Percentiles rank a stretch among this genome's conserved stretches.
phyloP scores from a whole-genome alignment of 371 early-diverging fungal genomes.

The Mucor plumbeus region DNA sequence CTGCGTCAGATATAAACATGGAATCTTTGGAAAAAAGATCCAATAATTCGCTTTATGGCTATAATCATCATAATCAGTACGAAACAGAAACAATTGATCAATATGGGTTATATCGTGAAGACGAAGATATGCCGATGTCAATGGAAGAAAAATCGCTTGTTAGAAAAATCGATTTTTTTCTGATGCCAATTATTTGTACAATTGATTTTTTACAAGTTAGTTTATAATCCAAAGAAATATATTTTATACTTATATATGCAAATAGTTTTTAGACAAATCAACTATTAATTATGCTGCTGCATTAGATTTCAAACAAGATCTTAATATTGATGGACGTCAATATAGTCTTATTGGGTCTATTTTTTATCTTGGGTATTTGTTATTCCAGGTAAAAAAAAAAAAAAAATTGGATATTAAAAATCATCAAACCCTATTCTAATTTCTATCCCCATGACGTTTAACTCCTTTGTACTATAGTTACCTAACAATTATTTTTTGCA shows the following conservation, averaged over 20 bases:
- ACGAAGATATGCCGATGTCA: slow-evolving; percentile 24
- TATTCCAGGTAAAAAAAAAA: slow-evolving; percentile 50
- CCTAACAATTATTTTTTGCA: slow-evolving; percentile 52
- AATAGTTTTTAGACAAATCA: slow-evolving; percentile 52
- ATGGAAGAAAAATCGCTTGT: slow-evolving; percentile 42
- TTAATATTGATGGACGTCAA: slow-evolving; percentile 30
- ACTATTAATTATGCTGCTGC: slow-evolving; percentile 44
- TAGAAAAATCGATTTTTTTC: slow-evolving; percentile 40
- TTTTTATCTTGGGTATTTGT: slow-evolving; percentile 47
- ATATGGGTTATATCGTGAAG: slow-evolving; percentile 15
- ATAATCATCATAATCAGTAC: slow-evolving; percentile 5
- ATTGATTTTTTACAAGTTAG: slow-evolving; percentile 46
- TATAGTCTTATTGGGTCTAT: slow-evolving; percentile 43
- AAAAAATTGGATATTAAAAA: no score
- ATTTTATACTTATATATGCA: not conserved
- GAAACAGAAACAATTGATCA: slow-evolving; percentile 15
- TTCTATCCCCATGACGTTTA: not conserved
- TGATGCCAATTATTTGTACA: slow-evolving; percentile 46
- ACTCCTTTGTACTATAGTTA: slow-evolving; percentile 22
- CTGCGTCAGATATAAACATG: slow-evolving; percentile 18
- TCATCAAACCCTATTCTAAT: not conserved
- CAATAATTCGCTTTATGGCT: slow-evolving; percentile 20
- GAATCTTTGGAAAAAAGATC: slow-evolving; percentile 18
- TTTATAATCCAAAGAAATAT: not conserved
- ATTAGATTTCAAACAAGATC: slow-evolving; percentile 36